phyloP scores from a whole-genome alignment of 257 asterid species.

The Solanum commersonii region DNA sequence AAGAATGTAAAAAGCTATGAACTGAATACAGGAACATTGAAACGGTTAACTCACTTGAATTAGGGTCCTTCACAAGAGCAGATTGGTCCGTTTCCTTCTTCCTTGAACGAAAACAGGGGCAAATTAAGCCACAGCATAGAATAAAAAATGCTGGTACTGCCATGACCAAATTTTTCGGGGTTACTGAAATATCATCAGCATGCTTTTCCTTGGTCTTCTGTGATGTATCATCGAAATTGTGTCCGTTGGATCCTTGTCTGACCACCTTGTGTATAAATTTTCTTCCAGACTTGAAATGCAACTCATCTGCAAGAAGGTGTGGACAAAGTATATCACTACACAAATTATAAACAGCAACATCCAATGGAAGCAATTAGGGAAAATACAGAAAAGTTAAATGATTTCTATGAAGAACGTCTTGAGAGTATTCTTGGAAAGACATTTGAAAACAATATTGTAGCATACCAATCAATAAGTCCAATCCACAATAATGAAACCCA shows the following conservation, averaged over 20 bases:
- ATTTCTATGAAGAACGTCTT: neutral
- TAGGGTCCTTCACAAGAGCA: constrained; percentile 56
- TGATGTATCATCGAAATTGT: constrained; percentile 9
- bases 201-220: constrained; percentile 19
- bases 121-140: constrained; percentile 55
- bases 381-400: neutral
- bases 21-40: neutral
- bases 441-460: neutral
- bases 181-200: constrained; percentile 17
- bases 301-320: constrained; percentile 31
- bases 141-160: constrained; percentile 63
- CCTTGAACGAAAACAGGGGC: constrained; percentile 86
- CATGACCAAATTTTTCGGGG: constrained; percentile 46
- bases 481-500: constrained; percentile 32
- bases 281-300: constrained; percentile 35
- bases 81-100: constrained; percentile 44
- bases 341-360: neutral
- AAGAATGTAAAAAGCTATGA: neutral
- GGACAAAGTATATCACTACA: neutral
- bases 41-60: constrained; percentile 56
- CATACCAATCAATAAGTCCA: constrained; percentile 40
- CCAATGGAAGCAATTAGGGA: neutral
- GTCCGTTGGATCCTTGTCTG: constrained; percentile 30
- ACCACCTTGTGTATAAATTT: constrained; percentile 29
- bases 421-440: neutral